These are phyloP conservation scores for Erodium trifolium DNA, from an alignment of 441 rosid species.

Conservation along the genomic window DNA sequence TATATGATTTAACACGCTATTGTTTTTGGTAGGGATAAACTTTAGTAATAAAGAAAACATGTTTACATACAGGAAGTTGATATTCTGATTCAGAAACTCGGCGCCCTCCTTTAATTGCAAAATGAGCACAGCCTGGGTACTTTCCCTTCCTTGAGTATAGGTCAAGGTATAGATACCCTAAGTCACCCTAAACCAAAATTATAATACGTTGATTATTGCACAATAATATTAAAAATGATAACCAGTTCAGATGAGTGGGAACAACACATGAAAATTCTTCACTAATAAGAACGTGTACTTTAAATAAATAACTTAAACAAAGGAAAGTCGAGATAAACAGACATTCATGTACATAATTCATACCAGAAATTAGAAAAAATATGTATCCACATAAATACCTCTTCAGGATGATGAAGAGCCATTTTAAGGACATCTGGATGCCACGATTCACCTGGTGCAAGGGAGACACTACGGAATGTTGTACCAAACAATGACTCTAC, in stretches of 20 bases:
- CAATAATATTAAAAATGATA: too few species aligned
- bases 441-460: slow-evolving; percentile 95
- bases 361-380: too few species aligned
- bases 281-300: too few species aligned
- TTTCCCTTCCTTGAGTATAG: slow-evolving; percentile 74
- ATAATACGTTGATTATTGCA: background rate
- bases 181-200: slow-evolving; percentile 61
- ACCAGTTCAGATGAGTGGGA: too few species aligned
- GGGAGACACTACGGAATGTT: slow-evolving; percentile 45
- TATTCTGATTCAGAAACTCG: slow-evolving; percentile 72
- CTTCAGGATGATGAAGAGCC: slow-evolving; percentile 82
- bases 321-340: too few species aligned
- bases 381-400: slow-evolving; percentile 38
- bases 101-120: slow-evolving; percentile 90
- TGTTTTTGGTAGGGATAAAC: background rate
- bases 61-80: slow-evolving; percentile 83
- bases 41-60: background rate
- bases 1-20: background rate
- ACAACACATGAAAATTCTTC: too few species aligned
- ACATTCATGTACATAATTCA: too few species aligned
- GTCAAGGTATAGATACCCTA: slow-evolving; percentile 90
- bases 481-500: slow-evolving; percentile 83
- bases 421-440: slow-evolving; percentile 84
- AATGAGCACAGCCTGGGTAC: slow-evolving; percentile 94
- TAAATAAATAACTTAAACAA: too few species aligned